Percentiles rank a stretch among this genome's conserved stretches.
phyloP scores from a whole-genome alignment of 345 rosid genomes.

The Luvunga scandens region DNA sequence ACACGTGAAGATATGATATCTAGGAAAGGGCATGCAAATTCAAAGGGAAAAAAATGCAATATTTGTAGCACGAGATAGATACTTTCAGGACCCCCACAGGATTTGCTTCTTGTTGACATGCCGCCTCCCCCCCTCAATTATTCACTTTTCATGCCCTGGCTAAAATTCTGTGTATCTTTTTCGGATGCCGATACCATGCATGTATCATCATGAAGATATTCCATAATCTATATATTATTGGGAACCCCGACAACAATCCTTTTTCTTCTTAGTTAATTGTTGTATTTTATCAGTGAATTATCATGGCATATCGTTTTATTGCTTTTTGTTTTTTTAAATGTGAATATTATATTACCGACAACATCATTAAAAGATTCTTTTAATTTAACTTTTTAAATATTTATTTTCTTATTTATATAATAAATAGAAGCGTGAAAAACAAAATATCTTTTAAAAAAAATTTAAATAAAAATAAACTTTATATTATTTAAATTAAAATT shows the following conservation, averaged over 20 bases:
- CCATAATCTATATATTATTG: too few species aligned
- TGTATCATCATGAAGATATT: neutral
- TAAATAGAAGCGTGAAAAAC: too few species aligned
- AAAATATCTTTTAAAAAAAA: rapidly evolving
- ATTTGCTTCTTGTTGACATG: constrained; percentile 22
- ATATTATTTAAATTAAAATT: too few species aligned
- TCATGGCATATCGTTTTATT: neutral
- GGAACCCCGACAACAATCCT: neutral
- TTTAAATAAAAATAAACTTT: too few species aligned
- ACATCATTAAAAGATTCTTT: rapidly evolving
- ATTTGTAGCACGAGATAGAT: constrained; percentile 9
- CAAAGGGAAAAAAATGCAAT: neutral
- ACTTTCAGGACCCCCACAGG: constrained; percentile 11
- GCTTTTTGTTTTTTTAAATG: neutral
- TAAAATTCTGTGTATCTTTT: neutral
- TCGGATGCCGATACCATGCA: neutral
- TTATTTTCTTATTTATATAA: too few species aligned
- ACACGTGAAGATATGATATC: constrained; percentile 10
- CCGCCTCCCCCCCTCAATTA: neutral
- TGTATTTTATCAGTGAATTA: neutral
- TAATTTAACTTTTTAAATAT: too few species aligned
- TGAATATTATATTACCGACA: rapidly evolving
- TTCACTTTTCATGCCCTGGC: neutral
- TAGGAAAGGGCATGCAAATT: constrained; percentile 3
- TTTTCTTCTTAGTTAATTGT: neutral